Conservation (phyloP, 1,284 basidiomycete species). For the Tilletia indica region DNA sequence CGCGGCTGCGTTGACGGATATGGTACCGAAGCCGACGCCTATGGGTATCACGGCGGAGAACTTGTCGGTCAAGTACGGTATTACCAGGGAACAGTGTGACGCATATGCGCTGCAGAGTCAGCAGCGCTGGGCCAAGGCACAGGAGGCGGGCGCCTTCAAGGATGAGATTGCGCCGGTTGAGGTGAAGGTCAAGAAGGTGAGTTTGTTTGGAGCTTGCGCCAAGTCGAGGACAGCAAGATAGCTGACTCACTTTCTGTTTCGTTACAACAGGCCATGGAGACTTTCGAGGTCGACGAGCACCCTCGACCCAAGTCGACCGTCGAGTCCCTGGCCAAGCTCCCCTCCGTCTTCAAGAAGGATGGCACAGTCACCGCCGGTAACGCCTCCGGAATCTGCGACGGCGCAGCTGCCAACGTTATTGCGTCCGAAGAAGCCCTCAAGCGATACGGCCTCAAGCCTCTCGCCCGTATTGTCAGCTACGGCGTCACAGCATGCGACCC, state of each 20-base stretch:
- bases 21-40: conserved; percentile 60
- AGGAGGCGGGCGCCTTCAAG: conserved; percentile 58
- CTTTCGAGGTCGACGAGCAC: conserved; percentile 60
- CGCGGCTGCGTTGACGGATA: conserved; percentile 61
- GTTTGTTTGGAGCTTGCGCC: background rate
- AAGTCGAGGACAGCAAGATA: background rate
- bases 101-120: conserved; percentile 56
- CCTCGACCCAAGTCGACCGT: conserved; percentile 76
- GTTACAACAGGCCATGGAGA: conserved; percentile 31
- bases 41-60: conserved; percentile 76
- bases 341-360: conserved; percentile 80
- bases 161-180: conserved; percentile 57
- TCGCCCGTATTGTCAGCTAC: conserved; percentile 79
- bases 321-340: conserved; percentile 83
- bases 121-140: conserved; percentile 57
- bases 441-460: conserved; percentile 77
- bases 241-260: background rate
- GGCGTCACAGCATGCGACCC: conserved; percentile 63
- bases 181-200: conserved; percentile 52
- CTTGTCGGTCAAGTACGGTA: conserved; percentile 78
- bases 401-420: conserved; percentile 91
- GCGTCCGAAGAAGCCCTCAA: conserved; percentile 87
- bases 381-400: conserved; percentile 92
- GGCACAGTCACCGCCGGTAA: conserved; percentile 94
- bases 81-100: conserved; percentile 83